Evolutionary conservation across 495 filamentous ascomycete species (phyloP).

Genomic region (Cercophora sp.): DNA sequence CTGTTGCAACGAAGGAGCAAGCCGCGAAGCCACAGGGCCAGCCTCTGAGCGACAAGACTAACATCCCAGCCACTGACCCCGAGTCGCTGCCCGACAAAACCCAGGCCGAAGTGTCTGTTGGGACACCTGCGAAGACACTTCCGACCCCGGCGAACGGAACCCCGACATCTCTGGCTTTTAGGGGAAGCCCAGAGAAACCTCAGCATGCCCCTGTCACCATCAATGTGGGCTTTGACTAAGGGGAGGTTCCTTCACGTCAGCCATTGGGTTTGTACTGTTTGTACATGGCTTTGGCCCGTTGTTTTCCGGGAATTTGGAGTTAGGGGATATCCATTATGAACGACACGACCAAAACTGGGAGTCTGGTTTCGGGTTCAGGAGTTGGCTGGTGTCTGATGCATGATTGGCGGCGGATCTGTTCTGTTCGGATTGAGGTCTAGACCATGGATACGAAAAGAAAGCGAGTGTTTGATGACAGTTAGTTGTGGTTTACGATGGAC

Average conservation of each 20-base stretch:
- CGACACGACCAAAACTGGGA: constrained; percentile 8
- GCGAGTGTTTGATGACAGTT: background rate
- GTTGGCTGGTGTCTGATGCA: background rate
- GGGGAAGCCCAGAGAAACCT: constrained; percentile 50
- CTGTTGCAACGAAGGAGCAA: constrained; percentile 20
- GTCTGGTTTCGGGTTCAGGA: background rate
- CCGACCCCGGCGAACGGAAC: constrained; percentile 27
- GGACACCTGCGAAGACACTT: constrained; percentile 15
- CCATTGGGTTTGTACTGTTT: no score
- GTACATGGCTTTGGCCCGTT: no score
- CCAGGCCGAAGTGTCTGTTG: background rate
- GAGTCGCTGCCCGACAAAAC: background rate
- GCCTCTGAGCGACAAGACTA: no score
- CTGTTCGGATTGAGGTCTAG: background rate
- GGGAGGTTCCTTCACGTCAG: no score
- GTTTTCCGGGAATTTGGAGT: constrained; percentile 1
- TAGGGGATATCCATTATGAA: no score
- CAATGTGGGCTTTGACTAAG: constrained; percentile 26
- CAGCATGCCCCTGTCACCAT: constrained; percentile 32
- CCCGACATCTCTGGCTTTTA: constrained; percentile 44
- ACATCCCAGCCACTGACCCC: no score
- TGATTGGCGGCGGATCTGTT: background rate
- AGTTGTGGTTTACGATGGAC: background rate
- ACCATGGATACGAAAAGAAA: background rate
- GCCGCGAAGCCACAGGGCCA: no score